Base-by-base conservation (phyloP, 2,329 filamentous ascomycete genomes). In the Talaromyces piceae region DNA sequence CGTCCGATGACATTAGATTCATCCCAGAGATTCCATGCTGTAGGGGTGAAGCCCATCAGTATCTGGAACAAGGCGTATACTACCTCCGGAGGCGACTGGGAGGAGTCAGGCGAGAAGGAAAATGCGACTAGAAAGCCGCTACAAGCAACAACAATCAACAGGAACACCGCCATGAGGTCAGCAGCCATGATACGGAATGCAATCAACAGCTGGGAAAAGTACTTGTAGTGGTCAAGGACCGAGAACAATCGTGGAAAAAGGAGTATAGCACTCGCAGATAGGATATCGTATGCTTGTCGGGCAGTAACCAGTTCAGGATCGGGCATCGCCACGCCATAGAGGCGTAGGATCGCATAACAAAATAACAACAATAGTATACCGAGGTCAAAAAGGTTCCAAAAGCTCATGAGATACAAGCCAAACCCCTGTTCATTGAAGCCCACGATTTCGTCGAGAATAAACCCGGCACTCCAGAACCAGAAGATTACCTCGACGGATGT, bases 341-440 rank as follows among this genome's bases (percentile, higher is more conserved):
- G 78, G 51, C 91, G 83, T 73, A 96, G 83, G 61, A 87, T 87
- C 66, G 95, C 95, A 73, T 96, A 96, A 50, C 88, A 80, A 61
- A 94, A 83, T 59, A 96, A 82, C 54, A 96, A 75, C 22, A 95
- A 72, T 48, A 96, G 73, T 49, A 96, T 96, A 7, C 91, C 91
- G 31, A 96, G 75, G 64, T 96, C 91, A 67, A 96, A 95, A 31
- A 91, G 82, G 67, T 96, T 96, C 91, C 91, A 96, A 67, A 96
- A 93, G 66, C 89, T 95, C 83, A 96, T 91, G 62, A 96, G 88
- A 70, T 96, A 97, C 26, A 97, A 80, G 31, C 90, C 91, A 66
- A 96, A 96, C 2, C 91, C 91, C 69, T 96, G 90, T 67, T 97
- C 91, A 58, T 91, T 95, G 75, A 96, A 96, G 9, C 91, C 91